Percentiles rank a stretch among this genome's conserved stretches.
Conservation (phyloP, 345 rosid species). For the Eucalyptus lansdowneana region DNA sequence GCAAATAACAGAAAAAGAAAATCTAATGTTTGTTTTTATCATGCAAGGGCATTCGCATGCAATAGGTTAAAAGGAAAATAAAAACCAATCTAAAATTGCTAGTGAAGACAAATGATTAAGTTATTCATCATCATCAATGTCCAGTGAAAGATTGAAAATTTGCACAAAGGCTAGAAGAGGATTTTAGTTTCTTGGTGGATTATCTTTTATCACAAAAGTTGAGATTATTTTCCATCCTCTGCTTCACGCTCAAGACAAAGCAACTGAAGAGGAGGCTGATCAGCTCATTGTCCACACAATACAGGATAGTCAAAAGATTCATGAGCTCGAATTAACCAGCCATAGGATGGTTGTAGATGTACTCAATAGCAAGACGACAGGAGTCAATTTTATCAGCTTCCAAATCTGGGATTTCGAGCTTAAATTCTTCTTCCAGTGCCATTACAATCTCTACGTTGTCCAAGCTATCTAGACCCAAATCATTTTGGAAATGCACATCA, state of each 20-base stretch:
- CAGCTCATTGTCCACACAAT: not conserved
- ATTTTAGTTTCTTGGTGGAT: not conserved
- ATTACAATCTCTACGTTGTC: constrained; percentile 90
- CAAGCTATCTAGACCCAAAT: constrained; percentile 83
- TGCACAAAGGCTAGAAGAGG: not conserved
- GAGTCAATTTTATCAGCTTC: constrained; percentile 94
- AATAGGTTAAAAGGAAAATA: not conserved
- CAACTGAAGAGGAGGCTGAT: not conserved
- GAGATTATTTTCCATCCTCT: not conserved
- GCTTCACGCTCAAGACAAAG: not conserved
- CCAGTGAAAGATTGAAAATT: not conserved
- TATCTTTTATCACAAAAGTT: not conserved
- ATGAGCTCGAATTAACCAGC: constrained; percentile 23
- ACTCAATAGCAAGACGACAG: constrained; percentile 74
- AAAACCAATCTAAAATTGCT: not conserved
- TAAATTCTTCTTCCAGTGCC: constrained; percentile 97
- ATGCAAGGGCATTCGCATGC: not conserved
- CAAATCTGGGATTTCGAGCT: constrained; percentile 87
- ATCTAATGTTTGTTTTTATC: not conserved
- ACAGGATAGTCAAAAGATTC: not conserved
- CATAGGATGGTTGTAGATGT: constrained; percentile 78
- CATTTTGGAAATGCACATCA: constrained; percentile 80
- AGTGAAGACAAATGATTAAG: not conserved
- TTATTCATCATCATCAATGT: not conserved
- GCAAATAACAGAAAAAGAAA: not conserved